These are phyloP conservation scores for Syzygium oleosum DNA, from an alignment of 345 rosid species.

Conservation along the genomic window DNA sequence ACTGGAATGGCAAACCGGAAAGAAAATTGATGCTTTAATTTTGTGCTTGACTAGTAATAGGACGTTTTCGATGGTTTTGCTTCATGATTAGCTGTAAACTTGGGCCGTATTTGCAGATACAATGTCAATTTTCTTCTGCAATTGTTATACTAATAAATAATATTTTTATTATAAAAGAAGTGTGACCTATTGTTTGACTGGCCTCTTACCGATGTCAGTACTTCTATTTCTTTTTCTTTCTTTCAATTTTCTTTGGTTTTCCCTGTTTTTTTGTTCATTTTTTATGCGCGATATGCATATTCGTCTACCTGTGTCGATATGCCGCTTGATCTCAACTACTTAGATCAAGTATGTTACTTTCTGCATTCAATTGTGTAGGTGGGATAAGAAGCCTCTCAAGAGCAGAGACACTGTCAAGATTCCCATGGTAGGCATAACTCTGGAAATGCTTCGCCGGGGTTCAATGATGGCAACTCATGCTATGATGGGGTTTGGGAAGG, in stretches of 20 bases:
- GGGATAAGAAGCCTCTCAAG: slow-evolving; percentile 83
- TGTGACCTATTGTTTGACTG: neutral
- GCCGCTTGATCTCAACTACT: neutral
- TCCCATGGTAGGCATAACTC: slow-evolving; percentile 45
- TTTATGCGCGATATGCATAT: neutral
- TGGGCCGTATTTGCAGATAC: neutral
- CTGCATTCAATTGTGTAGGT: slow-evolving; percentile 23
- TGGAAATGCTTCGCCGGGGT: slow-evolving; percentile 62
- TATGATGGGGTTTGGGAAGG: slow-evolving; percentile 89
- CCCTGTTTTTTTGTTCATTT: neutral
- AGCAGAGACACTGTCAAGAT: slow-evolving; percentile 49
- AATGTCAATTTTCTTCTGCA: neutral
- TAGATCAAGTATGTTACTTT: neutral
- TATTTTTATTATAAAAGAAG: neutral
- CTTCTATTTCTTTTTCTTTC: neutral
- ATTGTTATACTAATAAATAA: neutral
- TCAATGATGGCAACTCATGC: slow-evolving; percentile 87
- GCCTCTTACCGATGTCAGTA: neutral
- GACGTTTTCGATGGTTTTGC: neutral
- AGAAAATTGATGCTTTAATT: neutral
- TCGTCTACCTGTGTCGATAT: neutral
- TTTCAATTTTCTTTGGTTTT: neutral
- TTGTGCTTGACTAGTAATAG: neutral
- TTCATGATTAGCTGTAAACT: neutral
- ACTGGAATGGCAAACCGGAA: too few species aligned